Evolutionary conservation across 192 early-diverging fungal species (phyloP).

Genomic region (Nowakowskiella sp.): DNA sequence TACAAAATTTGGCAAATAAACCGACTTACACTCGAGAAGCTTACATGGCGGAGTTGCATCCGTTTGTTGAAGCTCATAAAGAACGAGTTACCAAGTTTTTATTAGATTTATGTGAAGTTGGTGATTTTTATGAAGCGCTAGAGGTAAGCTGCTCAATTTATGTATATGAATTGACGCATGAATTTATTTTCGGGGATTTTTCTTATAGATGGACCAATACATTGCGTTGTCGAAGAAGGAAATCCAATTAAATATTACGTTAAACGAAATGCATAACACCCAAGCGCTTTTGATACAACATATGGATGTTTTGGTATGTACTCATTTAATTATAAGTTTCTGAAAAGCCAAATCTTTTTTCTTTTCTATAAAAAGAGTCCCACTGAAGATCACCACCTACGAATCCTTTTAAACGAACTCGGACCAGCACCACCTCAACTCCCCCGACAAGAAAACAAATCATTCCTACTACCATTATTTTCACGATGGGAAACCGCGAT

Average conservation of each 20-base stretch:
- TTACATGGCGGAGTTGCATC: slow-evolving; percentile 83
- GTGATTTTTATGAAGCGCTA: slow-evolving; percentile 90
- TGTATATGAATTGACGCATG: slow-evolving; percentile 1
- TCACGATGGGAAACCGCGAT: slow-evolving; percentile 79
- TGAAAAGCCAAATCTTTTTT: background rate
- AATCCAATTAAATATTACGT: slow-evolving; percentile 75
- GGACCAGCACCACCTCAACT: slow-evolving; percentile 66
- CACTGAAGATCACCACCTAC: slow-evolving; percentile 70
- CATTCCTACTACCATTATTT: slow-evolving; percentile 64
- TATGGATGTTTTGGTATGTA: slow-evolving; percentile 55
- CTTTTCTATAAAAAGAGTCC: slow-evolving; percentile 39
- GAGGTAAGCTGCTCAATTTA: slow-evolving; percentile 37
- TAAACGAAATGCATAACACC: slow-evolving; percentile 94
- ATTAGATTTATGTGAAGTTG: slow-evolving; percentile 85
- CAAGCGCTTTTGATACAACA: slow-evolving; percentile 78
- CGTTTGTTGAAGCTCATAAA: slow-evolving; percentile 85
- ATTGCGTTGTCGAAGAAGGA: slow-evolving; percentile 91
- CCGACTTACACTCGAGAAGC: slow-evolving; percentile 84
- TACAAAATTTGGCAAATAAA: slow-evolving; percentile 94
- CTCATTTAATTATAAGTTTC: background rate
- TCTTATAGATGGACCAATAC: slow-evolving; percentile 85
- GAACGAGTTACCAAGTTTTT: slow-evolving; percentile 79
- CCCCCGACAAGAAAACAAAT: slow-evolving; percentile 68
- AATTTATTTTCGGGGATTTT: no score
- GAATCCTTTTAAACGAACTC: slow-evolving; percentile 69